Conservation (phyloP, 1,284 basidiomycete species). For the Cronartium quercuum region DNA sequence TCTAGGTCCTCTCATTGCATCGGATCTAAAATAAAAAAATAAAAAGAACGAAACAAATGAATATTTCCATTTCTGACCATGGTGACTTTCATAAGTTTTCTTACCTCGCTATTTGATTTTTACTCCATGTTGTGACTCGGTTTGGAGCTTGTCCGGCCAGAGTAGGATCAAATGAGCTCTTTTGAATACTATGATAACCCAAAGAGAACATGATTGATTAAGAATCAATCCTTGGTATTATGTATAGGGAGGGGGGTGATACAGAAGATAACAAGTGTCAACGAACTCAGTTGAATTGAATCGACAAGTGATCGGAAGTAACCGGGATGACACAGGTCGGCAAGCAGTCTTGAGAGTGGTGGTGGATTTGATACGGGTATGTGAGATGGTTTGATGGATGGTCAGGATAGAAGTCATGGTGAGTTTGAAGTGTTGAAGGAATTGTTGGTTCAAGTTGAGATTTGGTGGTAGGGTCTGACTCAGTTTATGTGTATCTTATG, state of each 20-base stretch:
- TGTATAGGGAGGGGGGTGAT: not conserved
- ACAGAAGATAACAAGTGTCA: not conserved
- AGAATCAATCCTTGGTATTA: not conserved
- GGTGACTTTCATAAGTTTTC: not conserved
- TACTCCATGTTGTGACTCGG: constrained; percentile 5
- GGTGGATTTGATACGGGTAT: not conserved
- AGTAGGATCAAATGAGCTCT: not conserved
- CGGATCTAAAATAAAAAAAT: constrained; percentile 42
- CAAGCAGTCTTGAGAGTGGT: not conserved
- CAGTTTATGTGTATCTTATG: too few relatives aligned
- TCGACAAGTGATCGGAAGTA: not conserved
- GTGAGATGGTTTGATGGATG: not conserved
- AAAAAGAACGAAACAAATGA: not conserved
- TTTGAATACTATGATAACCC: too few relatives aligned
- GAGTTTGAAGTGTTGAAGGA: too few relatives aligned
- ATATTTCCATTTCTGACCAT: not conserved
- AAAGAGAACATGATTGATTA: not conserved
- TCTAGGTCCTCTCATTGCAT: constrained; percentile 59
- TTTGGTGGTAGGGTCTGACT: too few relatives aligned
- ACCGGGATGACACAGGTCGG: not conserved
- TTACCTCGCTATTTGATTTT: not conserved
- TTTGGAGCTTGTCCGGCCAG: not conserved
- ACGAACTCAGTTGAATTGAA: not conserved
- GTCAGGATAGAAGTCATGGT: too few relatives aligned
- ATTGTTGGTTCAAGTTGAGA: too few relatives aligned